Percentiles rank a stretch among this genome's conserved stretches.
phyloP scores from a whole-genome alignment of 2,329 filamentous ascomycete genomes.

The Scopulariopsis brevicaulis region DNA sequence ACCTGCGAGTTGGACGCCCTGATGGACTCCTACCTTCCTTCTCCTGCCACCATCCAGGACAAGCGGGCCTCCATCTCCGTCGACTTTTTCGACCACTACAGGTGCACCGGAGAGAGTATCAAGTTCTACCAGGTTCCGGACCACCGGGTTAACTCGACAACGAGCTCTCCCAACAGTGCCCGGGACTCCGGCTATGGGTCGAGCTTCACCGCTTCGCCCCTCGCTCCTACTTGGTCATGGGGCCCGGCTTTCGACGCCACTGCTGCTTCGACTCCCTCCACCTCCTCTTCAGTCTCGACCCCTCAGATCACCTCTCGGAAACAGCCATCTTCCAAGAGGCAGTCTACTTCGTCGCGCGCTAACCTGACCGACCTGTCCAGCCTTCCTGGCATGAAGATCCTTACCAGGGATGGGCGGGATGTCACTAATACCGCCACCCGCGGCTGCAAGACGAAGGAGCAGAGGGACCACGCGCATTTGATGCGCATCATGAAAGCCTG shows the following conservation, averaged over 20 bases:
- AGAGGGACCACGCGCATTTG: conserved; percentile 53
- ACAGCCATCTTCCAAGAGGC: conserved; percentile 4
- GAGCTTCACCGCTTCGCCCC: conserved; percentile 36
- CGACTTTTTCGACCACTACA: conserved; percentile 45
- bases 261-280: conserved; percentile 4
- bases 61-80: conserved; percentile 47
- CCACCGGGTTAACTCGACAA: conserved; percentile 30
- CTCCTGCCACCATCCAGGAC: conserved; percentile 39
- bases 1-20: conserved; percentile 48
- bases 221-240: conserved; percentile 36
- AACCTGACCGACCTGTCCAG: conserved; percentile 31
- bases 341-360: background rate
- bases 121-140: conserved; percentile 45
- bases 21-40: conserved; percentile 45
- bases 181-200: conserved; percentile 34
- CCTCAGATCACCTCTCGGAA: conserved; percentile 6
- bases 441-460: conserved; percentile 56
- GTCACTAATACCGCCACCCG: conserved; percentile 51
- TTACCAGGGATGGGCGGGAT: conserved; percentile 51
- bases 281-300: background rate
- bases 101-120: conserved; percentile 43
- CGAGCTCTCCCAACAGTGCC: conserved; percentile 25
- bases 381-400: conserved; percentile 54
- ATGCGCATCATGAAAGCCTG: conserved; percentile 61
- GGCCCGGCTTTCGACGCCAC: conserved; percentile 18